phyloP scores from a whole-genome alignment of 306 rosid genomes.

The peach (Prunus persica) region DNA sequence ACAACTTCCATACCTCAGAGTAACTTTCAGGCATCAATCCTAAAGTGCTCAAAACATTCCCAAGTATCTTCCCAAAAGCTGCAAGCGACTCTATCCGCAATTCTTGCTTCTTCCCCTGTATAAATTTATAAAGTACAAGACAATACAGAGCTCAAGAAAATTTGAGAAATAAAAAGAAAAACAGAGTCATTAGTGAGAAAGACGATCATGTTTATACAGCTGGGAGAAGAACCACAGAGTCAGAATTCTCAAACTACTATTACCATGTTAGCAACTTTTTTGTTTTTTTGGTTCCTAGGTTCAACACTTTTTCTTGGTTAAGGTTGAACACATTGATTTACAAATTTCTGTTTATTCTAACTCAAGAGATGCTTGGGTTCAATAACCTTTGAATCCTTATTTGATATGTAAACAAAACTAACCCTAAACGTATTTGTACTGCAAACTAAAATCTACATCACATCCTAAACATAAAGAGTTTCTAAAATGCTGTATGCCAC shows the following conservation, averaged over 20 bases:
- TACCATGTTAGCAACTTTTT: not conserved
- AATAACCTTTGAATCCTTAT: not conserved
- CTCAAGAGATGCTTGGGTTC: not conserved
- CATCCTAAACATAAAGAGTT: not conserved
- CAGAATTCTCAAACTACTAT: not conserved
- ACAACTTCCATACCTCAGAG: conserved; percentile 51
- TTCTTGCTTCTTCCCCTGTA: conserved; percentile 77
- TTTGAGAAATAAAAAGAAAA: not conserved
- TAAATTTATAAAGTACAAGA: conserved; percentile 20
- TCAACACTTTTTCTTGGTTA: not conserved
- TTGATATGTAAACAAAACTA: not conserved
- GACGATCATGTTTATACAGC: not conserved
- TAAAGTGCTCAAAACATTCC: conserved; percentile 53
- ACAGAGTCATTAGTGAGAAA: conserved; percentile 11
- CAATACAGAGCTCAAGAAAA: not conserved
- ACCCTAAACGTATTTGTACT: not conserved
- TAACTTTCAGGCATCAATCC: conserved; percentile 78
- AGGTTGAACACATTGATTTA: not conserved
- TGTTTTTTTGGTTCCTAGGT: not conserved
- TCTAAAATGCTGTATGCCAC: not conserved
- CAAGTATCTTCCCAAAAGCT: conserved; percentile 57
- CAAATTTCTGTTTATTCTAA: not conserved
- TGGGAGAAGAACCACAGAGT: not conserved
- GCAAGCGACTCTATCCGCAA: conserved; percentile 77
- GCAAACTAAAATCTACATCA: not conserved